Conservation (phyloP, 306 rosid species). For the Prinsepia uniflora region DNA sequence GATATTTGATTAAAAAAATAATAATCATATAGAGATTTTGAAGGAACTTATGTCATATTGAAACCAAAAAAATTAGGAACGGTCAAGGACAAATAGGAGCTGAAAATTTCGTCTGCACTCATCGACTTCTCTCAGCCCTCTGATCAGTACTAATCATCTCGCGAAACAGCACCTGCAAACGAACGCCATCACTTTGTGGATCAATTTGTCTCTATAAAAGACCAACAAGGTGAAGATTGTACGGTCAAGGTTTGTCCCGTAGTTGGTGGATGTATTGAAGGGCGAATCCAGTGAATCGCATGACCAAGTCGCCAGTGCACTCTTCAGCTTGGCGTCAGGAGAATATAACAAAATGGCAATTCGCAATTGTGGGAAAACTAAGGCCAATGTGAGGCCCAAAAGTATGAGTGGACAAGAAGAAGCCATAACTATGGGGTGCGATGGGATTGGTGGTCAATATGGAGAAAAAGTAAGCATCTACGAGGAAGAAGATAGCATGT, state of each 20-base stretch:
- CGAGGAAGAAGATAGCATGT: too few relatives aligned
- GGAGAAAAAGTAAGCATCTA: too few relatives aligned
- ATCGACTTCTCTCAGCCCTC: conserved; percentile 45
- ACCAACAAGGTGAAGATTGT: conserved; percentile 82
- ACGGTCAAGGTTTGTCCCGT: conserved; percentile 68
- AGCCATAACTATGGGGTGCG: too few relatives aligned
- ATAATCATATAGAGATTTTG: too few relatives aligned
- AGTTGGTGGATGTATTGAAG: conserved; percentile 59
- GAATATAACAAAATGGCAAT: conserved; percentile 94
- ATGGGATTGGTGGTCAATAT: too few relatives aligned
- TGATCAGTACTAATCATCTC: conserved; percentile 43
- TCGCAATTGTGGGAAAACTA: too few relatives aligned
- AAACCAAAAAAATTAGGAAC: too few relatives aligned
- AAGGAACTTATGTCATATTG: too few relatives aligned
- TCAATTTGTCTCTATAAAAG: conserved; percentile 80
- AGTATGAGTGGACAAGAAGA: too few relatives aligned
- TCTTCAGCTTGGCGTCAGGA: conserved; percentile 70
- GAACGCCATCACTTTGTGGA: conserved; percentile 69
- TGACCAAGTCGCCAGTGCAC: conserved; percentile 94
- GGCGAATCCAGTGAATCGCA: conserved; percentile 63
- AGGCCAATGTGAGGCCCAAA: too few relatives aligned
- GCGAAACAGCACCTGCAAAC: conserved; percentile 53
- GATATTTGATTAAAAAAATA: too few relatives aligned
- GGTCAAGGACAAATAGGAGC: conserved; percentile 47
- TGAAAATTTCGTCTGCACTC: conserved; percentile 57